Base-by-base conservation (phyloP, 768 basidiomycete genomes). In the Auriculariales sp. region DNA sequence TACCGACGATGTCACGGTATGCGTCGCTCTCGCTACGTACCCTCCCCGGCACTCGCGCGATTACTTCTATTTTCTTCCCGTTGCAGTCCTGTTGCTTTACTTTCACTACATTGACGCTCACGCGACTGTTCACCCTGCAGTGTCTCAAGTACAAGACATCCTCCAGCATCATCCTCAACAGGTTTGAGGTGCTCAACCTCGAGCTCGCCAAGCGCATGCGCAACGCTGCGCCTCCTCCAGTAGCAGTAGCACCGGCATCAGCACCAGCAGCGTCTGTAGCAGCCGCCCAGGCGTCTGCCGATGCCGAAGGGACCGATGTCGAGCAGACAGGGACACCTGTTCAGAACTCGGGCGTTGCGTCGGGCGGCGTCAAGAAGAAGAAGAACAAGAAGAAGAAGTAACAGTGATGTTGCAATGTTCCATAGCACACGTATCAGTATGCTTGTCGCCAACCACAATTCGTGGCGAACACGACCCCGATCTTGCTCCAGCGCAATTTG, bases 141-240 rank as follows among this genome's bases (percentile, higher is more conserved):
- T 94, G 91, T 63, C 72, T 97, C 57, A 95, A 93, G 65, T 97
- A 94, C 72, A 91, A 93, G 65, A 94, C 93, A 57, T 95, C 92
- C 57, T 95, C 92, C 2, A 89, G 87, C 47, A 82, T 94, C 61
- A 90, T 89, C 67, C 81, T 98, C 55, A 95, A 97, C 72, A 85
- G 93, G 56, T 97, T 98, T 68, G 92, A 97, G 65, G 74, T 82
- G 5, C 73, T 98, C 53, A 95, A 94, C 61, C 74, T 85, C 35
- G 78, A 83, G 5, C 70, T 95, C 48, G 84, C 90, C 71, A 75
- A 81, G 58, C 85, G 83, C 66, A 90, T 91, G 81, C 83, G 79
- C 60, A 89, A 91, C 58, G 65, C 64, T 2, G 62, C 64, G 46
- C 65, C 65, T 28, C 61, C 65, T 11, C 58, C 65, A 24, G 30